Conservation (phyloP, 331 rosid genomes). For the Acacia pycnantha region DNA sequence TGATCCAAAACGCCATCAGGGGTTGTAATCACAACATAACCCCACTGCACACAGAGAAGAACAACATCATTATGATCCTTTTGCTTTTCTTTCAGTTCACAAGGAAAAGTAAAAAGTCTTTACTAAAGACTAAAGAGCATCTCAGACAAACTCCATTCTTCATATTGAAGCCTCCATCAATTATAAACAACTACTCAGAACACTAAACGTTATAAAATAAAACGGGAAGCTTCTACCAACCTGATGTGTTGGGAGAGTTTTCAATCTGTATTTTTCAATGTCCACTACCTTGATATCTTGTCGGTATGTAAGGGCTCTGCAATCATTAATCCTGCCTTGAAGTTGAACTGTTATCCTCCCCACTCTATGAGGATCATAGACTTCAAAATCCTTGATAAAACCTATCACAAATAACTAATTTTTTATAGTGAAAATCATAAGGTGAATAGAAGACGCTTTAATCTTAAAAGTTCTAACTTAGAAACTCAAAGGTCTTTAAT, state of each 20-base stretch:
- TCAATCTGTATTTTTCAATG: conserved; percentile 61
- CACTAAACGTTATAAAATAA: background rate
- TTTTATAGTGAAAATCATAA: background rate
- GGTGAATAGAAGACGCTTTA: background rate
- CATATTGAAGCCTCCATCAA: background rate
- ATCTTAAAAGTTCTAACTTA: background rate
- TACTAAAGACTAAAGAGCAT: background rate
- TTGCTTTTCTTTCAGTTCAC: background rate
- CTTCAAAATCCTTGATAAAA: conserved; percentile 44
- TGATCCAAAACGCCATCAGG: conserved; percentile 50
- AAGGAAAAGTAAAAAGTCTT: conserved; percentile 15
- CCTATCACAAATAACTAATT: background rate
- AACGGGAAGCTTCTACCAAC: background rate
- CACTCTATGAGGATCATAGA: conserved; percentile 84
- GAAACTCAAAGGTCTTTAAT: background rate
- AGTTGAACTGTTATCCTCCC: conserved; percentile 55
- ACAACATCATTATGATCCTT: background rate
- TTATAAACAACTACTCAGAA: background rate
- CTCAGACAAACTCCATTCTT: conserved; percentile 9
- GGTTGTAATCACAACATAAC: conserved; percentile 89
- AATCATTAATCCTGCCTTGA: conserved; percentile 85
- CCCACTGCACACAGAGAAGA: conserved; percentile 73
- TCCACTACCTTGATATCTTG: conserved; percentile 78
- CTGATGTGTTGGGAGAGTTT: conserved; percentile 11
- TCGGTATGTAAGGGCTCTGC: conserved; percentile 74